Evolutionary conservation across 2,329 filamentous ascomycete genomes (phyloP).

Genomic region (Pseudogymnoascus sp.): DNA sequence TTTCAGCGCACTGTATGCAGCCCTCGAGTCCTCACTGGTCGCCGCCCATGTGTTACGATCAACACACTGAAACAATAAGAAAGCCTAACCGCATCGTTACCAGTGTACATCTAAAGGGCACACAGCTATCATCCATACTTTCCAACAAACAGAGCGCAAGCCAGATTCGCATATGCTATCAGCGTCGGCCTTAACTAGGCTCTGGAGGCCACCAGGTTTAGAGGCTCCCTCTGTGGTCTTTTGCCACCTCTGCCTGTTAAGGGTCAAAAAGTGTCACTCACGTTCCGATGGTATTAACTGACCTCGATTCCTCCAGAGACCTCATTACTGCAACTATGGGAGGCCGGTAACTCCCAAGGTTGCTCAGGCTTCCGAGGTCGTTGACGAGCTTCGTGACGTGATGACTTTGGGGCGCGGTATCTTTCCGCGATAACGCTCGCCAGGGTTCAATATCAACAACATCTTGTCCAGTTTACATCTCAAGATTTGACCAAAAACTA

Average conservation of each 20-base stretch:
- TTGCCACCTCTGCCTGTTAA: slow-evolving; percentile 58
- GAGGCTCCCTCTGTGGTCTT: slow-evolving; percentile 50
- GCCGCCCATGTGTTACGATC: slow-evolving; percentile 60
- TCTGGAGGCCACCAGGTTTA: slow-evolving; percentile 53
- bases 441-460: slow-evolving; percentile 1
- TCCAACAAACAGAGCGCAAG: slow-evolving; percentile 86
- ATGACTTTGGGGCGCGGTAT: slow-evolving; percentile 2
- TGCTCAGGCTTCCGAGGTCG: neutral
- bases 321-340: slow-evolving; percentile 37
- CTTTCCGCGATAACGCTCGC: neutral
- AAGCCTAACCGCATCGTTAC: slow-evolving; percentile 46
- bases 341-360: slow-evolving; percentile 8
- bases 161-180: slow-evolving; percentile 60
- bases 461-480: neutral
- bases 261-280: slow-evolving; percentile 5
- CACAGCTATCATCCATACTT: slow-evolving; percentile 42
- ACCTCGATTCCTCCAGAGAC: slow-evolving; percentile 48
- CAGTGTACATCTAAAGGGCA: neutral
- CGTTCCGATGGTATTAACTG: slow-evolving; percentile 14
- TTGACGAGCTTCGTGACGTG: neutral
- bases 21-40: slow-evolving; percentile 59
- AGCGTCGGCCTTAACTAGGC: slow-evolving; percentile 52
- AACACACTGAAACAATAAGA: slow-evolving; percentile 67
- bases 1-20: slow-evolving; percentile 63
- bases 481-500: neutral